Base-by-base conservation (phyloP, 768 basidiomycete genomes). In the Phallus indusiatus region DNA sequence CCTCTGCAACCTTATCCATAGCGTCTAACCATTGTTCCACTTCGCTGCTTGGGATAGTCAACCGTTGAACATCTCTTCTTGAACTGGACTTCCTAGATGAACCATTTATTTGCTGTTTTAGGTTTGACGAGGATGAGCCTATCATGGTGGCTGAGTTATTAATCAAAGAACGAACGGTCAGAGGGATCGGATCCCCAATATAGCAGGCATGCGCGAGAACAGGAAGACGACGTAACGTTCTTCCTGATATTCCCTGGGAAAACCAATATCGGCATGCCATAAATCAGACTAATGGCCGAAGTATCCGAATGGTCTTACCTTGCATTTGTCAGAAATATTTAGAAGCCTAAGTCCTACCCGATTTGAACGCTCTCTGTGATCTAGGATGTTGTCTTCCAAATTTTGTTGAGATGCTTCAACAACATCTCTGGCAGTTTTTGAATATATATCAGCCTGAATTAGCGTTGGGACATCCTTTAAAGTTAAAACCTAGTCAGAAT, bases 191-290 rank as follows among this genome's bases (percentile, higher is more conserved):
- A 16, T 77, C 71, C 28, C 85, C 81, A 53, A 97, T 84, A 68
- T 92, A 86, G 8, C 82, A 79, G 4, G 95, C 91, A 50, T 96
- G 83, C 1, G 94, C 91, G 18, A 98, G 81, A 50, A 98, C 92
- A 2, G 96, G 96, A n/a, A 99, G 77, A 7, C 94, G 84, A 12
- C 96, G 83, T 12, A 99, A 78, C 1, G 90, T 86, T 36, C 96
- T 85, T 14, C 96, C 96, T 16, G 94, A 96, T 78, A 98, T 83
- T n/a, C 81, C 81, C 68, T 92, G 84, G 17, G 70, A 69, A 87
- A 11, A 20, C n/a, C 50, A 28, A 62, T 61, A 18, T 36, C 42
- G 42, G 18, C 47, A 53, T 12, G 56, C 52, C 11, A 53, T n/a
- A n/a, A 35, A 16, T 53, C 22, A 1, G 34, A 4, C 22, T n/a